Conservation (phyloP, 2,329 filamentous ascomycete species). For the Xylariomycetidae sp. region DNA sequence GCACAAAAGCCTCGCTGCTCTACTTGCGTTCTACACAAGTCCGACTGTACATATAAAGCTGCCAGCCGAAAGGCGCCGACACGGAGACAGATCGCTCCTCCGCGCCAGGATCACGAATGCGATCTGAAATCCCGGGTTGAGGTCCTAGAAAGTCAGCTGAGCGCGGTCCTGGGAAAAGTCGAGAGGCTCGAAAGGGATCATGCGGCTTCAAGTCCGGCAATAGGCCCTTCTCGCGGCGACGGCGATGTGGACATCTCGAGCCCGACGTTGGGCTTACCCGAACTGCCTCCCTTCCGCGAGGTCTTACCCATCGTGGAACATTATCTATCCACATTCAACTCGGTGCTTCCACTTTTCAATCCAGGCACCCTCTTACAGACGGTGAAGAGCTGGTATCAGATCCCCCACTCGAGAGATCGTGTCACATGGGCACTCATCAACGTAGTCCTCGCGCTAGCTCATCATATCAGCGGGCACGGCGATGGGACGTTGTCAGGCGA, state of each 20-base stretch:
- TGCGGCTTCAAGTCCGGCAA: not conserved
- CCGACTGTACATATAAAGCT: constrained; percentile 14
- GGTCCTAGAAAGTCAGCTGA: constrained; percentile 10
- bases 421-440: constrained; percentile 34
- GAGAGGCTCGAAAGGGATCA: constrained; percentile 4
- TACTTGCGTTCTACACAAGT: constrained; percentile 10
- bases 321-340: constrained; percentile 30
- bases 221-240: not conserved
- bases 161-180: constrained; percentile 8
- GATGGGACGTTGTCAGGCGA: constrained; percentile 9
- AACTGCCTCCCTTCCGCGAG: constrained; percentile 26
- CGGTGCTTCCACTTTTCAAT: constrained; percentile 30
- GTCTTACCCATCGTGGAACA: constrained; percentile 28
- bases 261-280: not conserved
- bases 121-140: constrained; percentile 11
- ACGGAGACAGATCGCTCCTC: constrained; percentile 6
- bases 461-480: constrained; percentile 18
- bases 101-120: constrained; percentile 1
- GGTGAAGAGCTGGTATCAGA: constrained; percentile 29
- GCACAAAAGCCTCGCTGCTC: constrained; percentile 14
- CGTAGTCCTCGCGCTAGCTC: constrained; percentile 30
- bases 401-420: constrained; percentile 14
- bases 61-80: constrained; percentile 9
- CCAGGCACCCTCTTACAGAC: constrained; percentile 26
- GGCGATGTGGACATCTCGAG: not conserved